Conservation (phyloP, 139 green algal species). For the Picochlorum costavermella region DNA sequence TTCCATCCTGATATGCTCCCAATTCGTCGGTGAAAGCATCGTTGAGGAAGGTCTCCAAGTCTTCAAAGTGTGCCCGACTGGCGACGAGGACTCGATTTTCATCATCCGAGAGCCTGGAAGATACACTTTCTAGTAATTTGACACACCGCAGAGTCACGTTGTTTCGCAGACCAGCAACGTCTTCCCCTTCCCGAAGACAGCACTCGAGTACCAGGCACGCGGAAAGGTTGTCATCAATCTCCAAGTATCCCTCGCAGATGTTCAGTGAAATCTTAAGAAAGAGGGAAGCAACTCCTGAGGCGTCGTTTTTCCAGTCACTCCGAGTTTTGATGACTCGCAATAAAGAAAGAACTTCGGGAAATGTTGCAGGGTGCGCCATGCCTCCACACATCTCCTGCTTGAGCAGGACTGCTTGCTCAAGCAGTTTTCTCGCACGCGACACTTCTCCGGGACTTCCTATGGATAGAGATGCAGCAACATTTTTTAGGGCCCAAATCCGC, state of each 20-base stretch:
- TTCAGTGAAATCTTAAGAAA: slow-evolving; percentile 14
- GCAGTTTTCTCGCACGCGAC: slow-evolving; percentile 22
- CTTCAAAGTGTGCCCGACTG: background rate
- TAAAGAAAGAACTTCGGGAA: slow-evolving; percentile 37
- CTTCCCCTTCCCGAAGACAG: slow-evolving; percentile 23
- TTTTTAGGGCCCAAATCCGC: slow-evolving; percentile 45
- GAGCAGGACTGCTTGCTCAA: slow-evolving; percentile 37
- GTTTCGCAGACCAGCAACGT: slow-evolving; percentile 3
- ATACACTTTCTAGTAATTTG: background rate
- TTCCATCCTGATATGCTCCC: slow-evolving; percentile 23
- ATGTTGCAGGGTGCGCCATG: slow-evolving; percentile 29
- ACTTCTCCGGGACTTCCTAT: slow-evolving; percentile 29
- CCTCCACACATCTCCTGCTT: slow-evolving; percentile 36
- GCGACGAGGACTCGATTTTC: background rate
- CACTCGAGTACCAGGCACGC: slow-evolving; percentile 31
- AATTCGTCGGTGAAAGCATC: slow-evolving; percentile 23
- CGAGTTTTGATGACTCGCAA: slow-evolving; percentile 14
- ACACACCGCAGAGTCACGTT: background rate
- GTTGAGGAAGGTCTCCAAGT: background rate
- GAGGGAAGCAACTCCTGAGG: slow-evolving; percentile 16
- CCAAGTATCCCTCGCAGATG: slow-evolving; percentile 22
- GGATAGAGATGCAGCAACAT: slow-evolving; percentile 38
- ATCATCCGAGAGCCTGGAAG: background rate
- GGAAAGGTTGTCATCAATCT: slow-evolving; percentile 20
- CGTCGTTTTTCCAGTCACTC: slow-evolving; percentile 31